These are phyloP conservation scores for Microdochium bolleyi DNA, from an alignment of 2,329 filamentous ascomycete species.

Conservation along the genomic window DNA sequence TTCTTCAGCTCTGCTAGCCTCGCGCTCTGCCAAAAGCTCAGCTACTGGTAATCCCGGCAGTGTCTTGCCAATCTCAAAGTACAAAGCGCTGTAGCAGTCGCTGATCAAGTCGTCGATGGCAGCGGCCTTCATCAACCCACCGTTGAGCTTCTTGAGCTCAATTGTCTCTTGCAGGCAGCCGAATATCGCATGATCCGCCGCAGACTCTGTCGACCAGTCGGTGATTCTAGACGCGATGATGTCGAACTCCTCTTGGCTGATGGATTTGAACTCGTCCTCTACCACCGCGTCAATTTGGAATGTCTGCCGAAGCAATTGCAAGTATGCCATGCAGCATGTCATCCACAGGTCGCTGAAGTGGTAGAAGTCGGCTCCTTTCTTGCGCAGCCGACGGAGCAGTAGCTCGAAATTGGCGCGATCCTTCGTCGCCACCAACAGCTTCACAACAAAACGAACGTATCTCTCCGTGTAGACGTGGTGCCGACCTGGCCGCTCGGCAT, in stretches of 20 bases:
- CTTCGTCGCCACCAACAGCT: slow-evolving; percentile 63
- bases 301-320: slow-evolving; percentile 41
- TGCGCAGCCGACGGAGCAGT: slow-evolving; percentile 70
- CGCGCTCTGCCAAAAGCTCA: slow-evolving; percentile 35
- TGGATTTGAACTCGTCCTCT: slow-evolving; percentile 48
- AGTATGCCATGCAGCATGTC: slow-evolving; percentile 43
- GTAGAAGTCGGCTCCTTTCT: slow-evolving; percentile 70
- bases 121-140: slow-evolving; percentile 75
- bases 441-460: slow-evolving; percentile 77
- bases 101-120: slow-evolving; percentile 90
- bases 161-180: slow-evolving; percentile 49
- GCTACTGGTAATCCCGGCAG: slow-evolving; percentile 44
- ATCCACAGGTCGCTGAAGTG: slow-evolving; percentile 55
- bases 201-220: slow-evolving; percentile 40
- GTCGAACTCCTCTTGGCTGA: slow-evolving; percentile 49
- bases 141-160: slow-evolving; percentile 66
- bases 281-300: slow-evolving; percentile 35
- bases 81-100: slow-evolving; percentile 78
- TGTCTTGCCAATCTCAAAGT: slow-evolving; percentile 55
- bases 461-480: slow-evolving; percentile 89
- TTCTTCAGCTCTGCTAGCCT: slow-evolving; percentile 27
- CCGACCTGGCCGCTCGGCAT: slow-evolving; percentile 72
- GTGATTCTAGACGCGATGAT: slow-evolving; percentile 45
- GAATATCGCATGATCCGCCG: slow-evolving; percentile 33
- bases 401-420: slow-evolving; percentile 72